Percentiles rank a stretch among this genome's conserved stretches.
These are phyloP conservation scores for Polygonum aviculare DNA, from an alignment of 148 eudicot species.

Conservation along the genomic window DNA sequence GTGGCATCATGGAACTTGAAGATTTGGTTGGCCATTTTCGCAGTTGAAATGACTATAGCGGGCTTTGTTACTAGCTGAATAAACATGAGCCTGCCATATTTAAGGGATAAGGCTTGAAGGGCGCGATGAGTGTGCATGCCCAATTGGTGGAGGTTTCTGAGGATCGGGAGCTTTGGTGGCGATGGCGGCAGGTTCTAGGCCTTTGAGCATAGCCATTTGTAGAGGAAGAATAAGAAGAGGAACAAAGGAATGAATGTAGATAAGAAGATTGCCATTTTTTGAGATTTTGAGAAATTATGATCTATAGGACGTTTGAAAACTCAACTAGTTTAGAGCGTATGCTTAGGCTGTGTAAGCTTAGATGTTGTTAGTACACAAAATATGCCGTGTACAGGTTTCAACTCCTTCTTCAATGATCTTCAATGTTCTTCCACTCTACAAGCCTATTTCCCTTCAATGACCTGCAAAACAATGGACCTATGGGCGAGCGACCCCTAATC, in stretches of 20 bases:
- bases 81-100: slow-evolving; percentile 31
- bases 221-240: slow-evolving; percentile 6
- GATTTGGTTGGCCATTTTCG: slow-evolving; percentile 33
- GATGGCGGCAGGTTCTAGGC: slow-evolving; percentile 21
- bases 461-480: no score
- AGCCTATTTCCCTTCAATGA: no score
- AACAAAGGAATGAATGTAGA: not conserved
- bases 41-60: slow-evolving; percentile 36
- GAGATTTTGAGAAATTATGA: no score
- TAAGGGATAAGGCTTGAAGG: slow-evolving; percentile 21
- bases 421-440: no score
- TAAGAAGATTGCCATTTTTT: not conserved
- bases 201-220: slow-evolving; percentile 16
- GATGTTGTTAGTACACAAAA: no score
- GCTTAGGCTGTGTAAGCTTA: no score
- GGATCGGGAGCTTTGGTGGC: slow-evolving; percentile 31
- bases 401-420: no score
- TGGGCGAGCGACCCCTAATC: no score
- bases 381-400: no score
- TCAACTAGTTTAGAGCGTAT: no score
- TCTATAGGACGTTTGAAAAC: no score
- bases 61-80: slow-evolving; percentile 31
- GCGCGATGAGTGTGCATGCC: slow-evolving; percentile 17
- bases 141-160: slow-evolving; percentile 37
- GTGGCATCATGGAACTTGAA: slow-evolving; percentile 38